Conservation (phyloP, 495 filamentous ascomycete species). For the Aspergillus heteromorphus region DNA sequence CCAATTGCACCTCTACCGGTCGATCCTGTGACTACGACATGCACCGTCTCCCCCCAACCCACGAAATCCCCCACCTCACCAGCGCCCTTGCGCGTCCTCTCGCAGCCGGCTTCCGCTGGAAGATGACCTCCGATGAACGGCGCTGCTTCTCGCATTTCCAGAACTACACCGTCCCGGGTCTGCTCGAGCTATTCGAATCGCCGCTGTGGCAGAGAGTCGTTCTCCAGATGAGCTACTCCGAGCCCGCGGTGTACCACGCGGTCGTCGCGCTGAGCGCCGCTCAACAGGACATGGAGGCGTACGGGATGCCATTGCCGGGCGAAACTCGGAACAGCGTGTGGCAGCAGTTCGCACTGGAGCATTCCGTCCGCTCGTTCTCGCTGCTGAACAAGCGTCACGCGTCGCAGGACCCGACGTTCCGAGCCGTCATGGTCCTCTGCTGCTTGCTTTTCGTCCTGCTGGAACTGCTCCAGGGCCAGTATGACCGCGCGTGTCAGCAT, state of each 20-base stretch:
- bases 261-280: conserved; percentile 19
- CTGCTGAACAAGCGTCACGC: conserved; percentile 8
- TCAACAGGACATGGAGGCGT: conserved; percentile 13
- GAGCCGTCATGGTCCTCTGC: conserved; percentile 15
- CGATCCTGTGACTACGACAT: conserved; percentile 4
- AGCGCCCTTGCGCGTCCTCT: background rate
- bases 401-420: conserved; percentile 14
- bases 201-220: conserved; percentile 17
- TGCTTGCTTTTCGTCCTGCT: conserved; percentile 19
- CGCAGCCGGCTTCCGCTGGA: conserved; percentile 4
- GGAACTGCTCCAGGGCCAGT: conserved; percentile 12
- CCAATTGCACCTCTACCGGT: conserved; percentile 1
- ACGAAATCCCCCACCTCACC: background rate
- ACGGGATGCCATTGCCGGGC: conserved; percentile 15
- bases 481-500: conserved; percentile 15
- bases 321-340: conserved; percentile 10
- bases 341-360: conserved; percentile 18
- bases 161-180: conserved; percentile 11
- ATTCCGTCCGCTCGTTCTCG: conserved; percentile 11
- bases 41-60: background rate
- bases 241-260: conserved; percentile 23
- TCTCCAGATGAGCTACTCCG: conserved; percentile 15
- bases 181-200: conserved; percentile 16
- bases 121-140: conserved; percentile 19
- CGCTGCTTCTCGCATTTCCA: conserved; percentile 23